Evolutionary conservation across 2,329 filamentous ascomycete genomes (phyloP).

Genomic region (Penicillium sp.): DNA sequence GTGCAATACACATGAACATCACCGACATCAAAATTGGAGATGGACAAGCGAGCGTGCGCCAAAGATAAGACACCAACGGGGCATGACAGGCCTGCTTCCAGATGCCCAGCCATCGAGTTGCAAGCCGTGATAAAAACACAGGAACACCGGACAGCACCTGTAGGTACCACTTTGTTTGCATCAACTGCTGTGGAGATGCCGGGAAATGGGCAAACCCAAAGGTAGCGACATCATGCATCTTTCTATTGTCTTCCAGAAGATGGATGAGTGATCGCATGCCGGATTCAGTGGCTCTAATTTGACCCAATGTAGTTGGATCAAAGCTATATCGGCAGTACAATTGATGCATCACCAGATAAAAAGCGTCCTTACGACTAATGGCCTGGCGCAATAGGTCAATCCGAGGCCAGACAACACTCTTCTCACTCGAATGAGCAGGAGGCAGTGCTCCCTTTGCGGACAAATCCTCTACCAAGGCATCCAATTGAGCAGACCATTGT

Average conservation of each 20-base stretch:
- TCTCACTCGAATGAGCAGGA: background rate
- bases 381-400: slow-evolving; percentile 59
- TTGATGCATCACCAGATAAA: slow-evolving; percentile 67
- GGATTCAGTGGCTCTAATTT: slow-evolving; percentile 25
- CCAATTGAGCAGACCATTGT: slow-evolving; percentile 8
- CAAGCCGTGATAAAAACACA: slow-evolving; percentile 48
- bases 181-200: slow-evolving; percentile 11
- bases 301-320: slow-evolving; percentile 24
- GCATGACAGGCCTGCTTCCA: background rate
- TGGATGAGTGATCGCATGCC: background rate
- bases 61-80: background rate
- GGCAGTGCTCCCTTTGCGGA: background rate
- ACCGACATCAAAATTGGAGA: slow-evolving; percentile 9
- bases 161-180: slow-evolving; percentile 36
- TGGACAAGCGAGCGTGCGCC: background rate
- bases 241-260: slow-evolving; percentile 10
- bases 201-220: slow-evolving; percentile 45
- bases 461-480: background rate
- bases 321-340: slow-evolving; percentile 60
- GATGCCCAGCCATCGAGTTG: slow-evolving; percentile 43
- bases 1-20: slow-evolving; percentile 5
- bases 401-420: slow-evolving; percentile 36
- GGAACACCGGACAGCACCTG: slow-evolving; percentile 42
- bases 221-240: background rate
- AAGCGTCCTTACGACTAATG: slow-evolving; percentile 55